phyloP scores from a whole-genome alignment of 805 yeast species.

The Ogataea allantospora region DNA sequence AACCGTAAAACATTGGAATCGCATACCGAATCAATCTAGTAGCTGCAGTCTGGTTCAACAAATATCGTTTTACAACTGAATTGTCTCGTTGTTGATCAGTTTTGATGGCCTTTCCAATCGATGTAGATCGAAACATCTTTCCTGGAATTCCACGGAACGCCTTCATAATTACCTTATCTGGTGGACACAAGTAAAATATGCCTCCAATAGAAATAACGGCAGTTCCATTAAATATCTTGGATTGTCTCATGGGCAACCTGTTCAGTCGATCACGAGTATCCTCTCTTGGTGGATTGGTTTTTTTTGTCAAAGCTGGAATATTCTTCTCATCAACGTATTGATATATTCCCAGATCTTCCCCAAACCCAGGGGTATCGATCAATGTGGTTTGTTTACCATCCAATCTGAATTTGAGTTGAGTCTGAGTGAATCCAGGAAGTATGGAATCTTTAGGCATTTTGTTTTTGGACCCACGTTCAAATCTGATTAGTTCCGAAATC shows the following conservation, averaged over 20 bases:
- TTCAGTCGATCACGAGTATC: neutral
- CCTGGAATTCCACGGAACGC: slow-evolving; percentile 43
- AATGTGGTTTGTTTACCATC: neutral
- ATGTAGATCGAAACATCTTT: slow-evolving; percentile 18
- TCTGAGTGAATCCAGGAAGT: slow-evolving; percentile 49
- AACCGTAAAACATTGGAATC: slow-evolving; percentile 71
- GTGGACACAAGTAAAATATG: slow-evolving; percentile 51
- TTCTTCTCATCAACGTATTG: no score
- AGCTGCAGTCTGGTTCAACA: slow-evolving; percentile 26
- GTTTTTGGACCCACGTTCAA: neutral
- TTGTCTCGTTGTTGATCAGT: slow-evolving; percentile 5
- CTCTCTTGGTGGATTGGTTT: neutral
- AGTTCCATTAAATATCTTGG: slow-evolving; percentile 22
- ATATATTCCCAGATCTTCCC: neutral
- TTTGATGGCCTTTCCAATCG: neutral
- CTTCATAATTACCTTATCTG: slow-evolving; percentile 48
- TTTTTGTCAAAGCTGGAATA: no score
- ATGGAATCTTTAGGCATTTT: neutral
- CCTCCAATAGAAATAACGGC: slow-evolving; percentile 48
- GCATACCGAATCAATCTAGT: slow-evolving; percentile 42
- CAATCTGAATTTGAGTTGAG: slow-evolving; percentile 36
- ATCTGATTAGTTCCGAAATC: slow-evolving; percentile 42
- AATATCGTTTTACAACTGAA: slow-evolving; percentile 25
- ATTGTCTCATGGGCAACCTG: neutral
- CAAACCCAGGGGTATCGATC: neutral